Percentiles rank a stretch among this genome's conserved stretches.
Evolutionary conservation across 176 grass and related monocot species (phyloP).

Genomic region (Rhynchospora breviuscula): DNA sequence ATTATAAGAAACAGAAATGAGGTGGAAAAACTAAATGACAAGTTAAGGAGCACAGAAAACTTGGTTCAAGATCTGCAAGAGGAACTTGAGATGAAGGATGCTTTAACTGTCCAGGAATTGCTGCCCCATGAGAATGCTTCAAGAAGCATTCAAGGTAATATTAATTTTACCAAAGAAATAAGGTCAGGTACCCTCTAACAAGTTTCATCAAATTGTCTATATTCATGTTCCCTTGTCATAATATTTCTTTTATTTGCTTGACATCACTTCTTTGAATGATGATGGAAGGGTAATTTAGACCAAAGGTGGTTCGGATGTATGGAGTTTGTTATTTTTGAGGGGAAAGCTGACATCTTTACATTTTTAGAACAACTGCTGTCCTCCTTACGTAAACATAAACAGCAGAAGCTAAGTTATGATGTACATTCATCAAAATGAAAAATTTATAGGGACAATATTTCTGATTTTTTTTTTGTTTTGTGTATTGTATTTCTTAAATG

Average conservation of each 20-base stretch:
- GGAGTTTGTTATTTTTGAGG: not conserved
- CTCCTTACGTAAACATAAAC: not conserved
- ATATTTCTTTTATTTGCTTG: not conserved
- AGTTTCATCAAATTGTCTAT: not conserved
- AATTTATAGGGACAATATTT: not conserved
- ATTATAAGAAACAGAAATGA: constrained; percentile 70
- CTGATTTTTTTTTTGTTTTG: constrained; percentile 15
- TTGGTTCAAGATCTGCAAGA: constrained; percentile 97
- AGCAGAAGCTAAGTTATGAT: not conserved
- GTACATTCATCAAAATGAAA: too few relatives aligned
- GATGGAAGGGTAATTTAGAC: not conserved
- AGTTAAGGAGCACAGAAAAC: constrained; percentile 59
- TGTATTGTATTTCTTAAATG: constrained; percentile 29
- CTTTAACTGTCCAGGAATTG: constrained; percentile 71
- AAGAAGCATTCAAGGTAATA: constrained; percentile 5
- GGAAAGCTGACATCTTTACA: not conserved
- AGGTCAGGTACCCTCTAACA: not conserved
- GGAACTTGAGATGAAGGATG: constrained; percentile 89
- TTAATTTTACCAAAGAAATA: not conserved
- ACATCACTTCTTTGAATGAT: not conserved
- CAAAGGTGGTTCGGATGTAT: not conserved
- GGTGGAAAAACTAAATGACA: constrained; percentile 52
- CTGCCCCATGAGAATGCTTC: constrained; percentile 30
- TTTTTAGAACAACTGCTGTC: not conserved
- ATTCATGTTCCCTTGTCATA: not conserved